These are phyloP conservation scores for Delonix regia DNA, from an alignment of 306 rosid species.

Conservation along the genomic window DNA sequence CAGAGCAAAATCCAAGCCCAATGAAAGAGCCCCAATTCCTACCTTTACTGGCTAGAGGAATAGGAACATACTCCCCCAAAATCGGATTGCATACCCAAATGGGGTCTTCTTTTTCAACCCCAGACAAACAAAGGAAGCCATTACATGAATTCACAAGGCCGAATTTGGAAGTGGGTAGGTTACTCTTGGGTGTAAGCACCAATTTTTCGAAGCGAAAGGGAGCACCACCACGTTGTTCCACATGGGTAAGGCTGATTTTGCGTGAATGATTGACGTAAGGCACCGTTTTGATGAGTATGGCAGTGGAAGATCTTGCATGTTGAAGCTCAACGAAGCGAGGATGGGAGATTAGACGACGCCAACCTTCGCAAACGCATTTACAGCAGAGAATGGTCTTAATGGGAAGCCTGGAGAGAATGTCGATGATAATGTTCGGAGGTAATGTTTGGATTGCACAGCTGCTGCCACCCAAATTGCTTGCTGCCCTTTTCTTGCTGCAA, in stretches of 20 bases:
- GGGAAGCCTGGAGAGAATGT: background rate
- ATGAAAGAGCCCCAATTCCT: background rate
- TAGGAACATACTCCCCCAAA: background rate
- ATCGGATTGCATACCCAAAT: background rate
- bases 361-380: background rate
- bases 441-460: background rate
- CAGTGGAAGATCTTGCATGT: background rate
- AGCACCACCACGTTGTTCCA: background rate
- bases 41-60: background rate
- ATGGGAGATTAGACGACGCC: background rate
- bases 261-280: background rate
- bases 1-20: background rate
- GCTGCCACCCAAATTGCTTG: background rate
- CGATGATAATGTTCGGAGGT: background rate
- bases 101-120: background rate
- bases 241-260: background rate
- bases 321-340: background rate
- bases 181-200: background rate
- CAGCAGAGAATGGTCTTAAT: background rate
- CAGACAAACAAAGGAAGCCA: background rate
- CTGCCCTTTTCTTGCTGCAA: background rate
- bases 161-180: background rate
- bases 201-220: background rate
- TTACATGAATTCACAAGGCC: background rate
- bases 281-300: background rate